Evolutionary conservation across 768 basidiomycete species (phyloP).

Genomic region (Russula sp.): DNA sequence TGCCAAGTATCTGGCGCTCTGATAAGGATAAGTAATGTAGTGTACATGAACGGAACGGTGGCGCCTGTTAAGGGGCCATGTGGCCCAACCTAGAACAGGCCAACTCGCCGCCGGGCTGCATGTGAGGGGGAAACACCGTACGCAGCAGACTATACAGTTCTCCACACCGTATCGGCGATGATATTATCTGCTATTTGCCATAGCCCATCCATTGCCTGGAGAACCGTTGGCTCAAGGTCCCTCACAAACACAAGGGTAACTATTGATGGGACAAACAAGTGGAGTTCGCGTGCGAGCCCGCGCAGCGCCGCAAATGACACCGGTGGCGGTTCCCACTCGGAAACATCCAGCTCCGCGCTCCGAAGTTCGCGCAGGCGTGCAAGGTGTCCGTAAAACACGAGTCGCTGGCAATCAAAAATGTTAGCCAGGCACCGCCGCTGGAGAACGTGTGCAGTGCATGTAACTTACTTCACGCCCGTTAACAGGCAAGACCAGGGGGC

Average conservation of each 20-base stretch:
- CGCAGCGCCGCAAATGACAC: constrained; percentile 46
- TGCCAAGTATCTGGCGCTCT: background rate
- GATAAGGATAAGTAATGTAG: constrained; percentile 17
- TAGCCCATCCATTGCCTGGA: constrained; percentile 31
- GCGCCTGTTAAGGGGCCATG: background rate
- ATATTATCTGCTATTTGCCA: constrained; percentile 29
- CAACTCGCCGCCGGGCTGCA: background rate
- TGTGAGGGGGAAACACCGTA: background rate
- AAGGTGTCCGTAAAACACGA: constrained; percentile 55
- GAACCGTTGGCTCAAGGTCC: constrained; percentile 53
- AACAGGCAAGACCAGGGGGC: constrained; percentile 59
- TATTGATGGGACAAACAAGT: constrained; percentile 52
- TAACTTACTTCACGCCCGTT: constrained; percentile 45
- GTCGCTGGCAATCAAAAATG: constrained; percentile 38
- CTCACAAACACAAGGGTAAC: constrained; percentile 53
- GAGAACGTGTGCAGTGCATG: background rate
- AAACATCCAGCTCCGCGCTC: constrained; percentile 58
- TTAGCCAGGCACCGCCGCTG: background rate
- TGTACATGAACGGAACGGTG: background rate
- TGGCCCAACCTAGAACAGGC: background rate
- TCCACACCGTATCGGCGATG: constrained; percentile 19
- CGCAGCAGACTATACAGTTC: constrained; percentile 1
- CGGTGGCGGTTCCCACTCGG: constrained; percentile 59
- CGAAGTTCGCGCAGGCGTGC: constrained; percentile 46
- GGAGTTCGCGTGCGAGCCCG: constrained; percentile 54